Base-by-base conservation (phyloP, 306 rosid genomes). In the Medicago lupulina region DNA sequence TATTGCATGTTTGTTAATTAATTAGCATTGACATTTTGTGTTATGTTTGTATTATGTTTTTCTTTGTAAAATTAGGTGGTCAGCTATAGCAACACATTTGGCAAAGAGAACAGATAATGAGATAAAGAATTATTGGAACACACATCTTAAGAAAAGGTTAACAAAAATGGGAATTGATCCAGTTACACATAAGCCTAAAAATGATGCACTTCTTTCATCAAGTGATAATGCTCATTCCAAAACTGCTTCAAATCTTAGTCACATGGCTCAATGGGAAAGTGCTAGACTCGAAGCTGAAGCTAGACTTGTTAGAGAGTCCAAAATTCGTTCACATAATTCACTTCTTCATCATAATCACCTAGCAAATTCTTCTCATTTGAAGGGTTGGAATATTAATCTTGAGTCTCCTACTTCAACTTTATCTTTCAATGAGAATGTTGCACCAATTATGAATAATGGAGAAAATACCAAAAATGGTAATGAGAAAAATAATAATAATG, bases 201-300 rank as follows among this genome's bases (percentile, higher is more conserved):
- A 89, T 17, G 98, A 96, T 70, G 83, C 95, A 9, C 85, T 90
- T 23, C 85, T 84, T 80, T 84, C 87, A 7, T 84, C 87, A 11
- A 84, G 68, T 55, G 91, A 87, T 19, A 55, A 19, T 55, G 93
- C 92, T 15, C 94, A 96, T 44, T 83, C 98, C 67, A 96, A 96
- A 85, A 90, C 77, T 70, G 94, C 94, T 1, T 89, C 98, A 46
- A 92, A 90, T 28, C 93, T 96, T 17, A 89, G 96, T 88, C 99
- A 96, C 87, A 96, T 92, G 93, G 98, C 99, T 61, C 99, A 96
- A 68, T 96, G 99, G 99, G 99, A 96, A 47, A 96, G 99, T 75
- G 99, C 99, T 39, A 85, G 99, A 6, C 98, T 96, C 12, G 99
- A 96, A 88, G 99, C 99, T 28, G 99, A 96, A 81, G 98, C 99